These are phyloP conservation scores for Gynandropsis gynandra DNA, from an alignment of 345 rosid genomes.

Conservation along the genomic window DNA sequence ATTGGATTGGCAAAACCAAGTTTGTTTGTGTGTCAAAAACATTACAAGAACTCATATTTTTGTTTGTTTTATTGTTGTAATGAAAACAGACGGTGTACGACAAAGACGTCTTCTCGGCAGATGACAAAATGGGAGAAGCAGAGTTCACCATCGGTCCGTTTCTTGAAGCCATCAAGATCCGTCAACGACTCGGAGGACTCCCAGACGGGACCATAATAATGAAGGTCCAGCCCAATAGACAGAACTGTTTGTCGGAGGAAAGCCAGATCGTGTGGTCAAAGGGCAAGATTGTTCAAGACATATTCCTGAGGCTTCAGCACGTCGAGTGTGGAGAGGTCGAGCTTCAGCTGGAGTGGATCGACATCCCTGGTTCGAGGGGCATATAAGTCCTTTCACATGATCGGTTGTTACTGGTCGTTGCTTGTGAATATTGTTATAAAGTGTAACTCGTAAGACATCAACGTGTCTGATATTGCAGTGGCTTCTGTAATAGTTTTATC, in stretches of 20 bases:
- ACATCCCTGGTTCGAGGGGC: slow-evolving; percentile 40
- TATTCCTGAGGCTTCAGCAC: slow-evolving; percentile 44
- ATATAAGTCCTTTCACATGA: slow-evolving; percentile 4
- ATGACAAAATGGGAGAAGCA: slow-evolving; percentile 88
- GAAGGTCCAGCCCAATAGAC: slow-evolving; percentile 38
- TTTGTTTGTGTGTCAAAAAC: too few relatives aligned
- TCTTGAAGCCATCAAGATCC: slow-evolving; percentile 43
- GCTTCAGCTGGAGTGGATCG: slow-evolving; percentile 56
- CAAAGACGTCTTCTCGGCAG: slow-evolving; percentile 51
- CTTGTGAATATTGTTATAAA: too few relatives aligned
- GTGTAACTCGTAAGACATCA: too few relatives aligned
- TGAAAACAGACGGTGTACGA: slow-evolving; percentile 59
- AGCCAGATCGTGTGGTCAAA: slow-evolving; percentile 44
- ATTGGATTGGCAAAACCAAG: too few relatives aligned
- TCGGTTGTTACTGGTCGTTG: too few relatives aligned
- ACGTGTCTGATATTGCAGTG: too few relatives aligned
- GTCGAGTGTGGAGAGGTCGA: slow-evolving; percentile 61
- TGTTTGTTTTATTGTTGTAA: not conserved
- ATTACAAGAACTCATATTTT: not conserved
- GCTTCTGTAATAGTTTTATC: too few relatives aligned
- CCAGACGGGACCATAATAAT: slow-evolving; percentile 46
- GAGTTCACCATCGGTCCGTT: slow-evolving; percentile 43
- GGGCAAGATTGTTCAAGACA: slow-evolving; percentile 48
- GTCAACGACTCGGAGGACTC: slow-evolving; percentile 23
- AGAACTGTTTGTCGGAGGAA: slow-evolving; percentile 54